Conservation (phyloP, 2,329 filamentous ascomycete species). For the Penicillium digitatum region DNA sequence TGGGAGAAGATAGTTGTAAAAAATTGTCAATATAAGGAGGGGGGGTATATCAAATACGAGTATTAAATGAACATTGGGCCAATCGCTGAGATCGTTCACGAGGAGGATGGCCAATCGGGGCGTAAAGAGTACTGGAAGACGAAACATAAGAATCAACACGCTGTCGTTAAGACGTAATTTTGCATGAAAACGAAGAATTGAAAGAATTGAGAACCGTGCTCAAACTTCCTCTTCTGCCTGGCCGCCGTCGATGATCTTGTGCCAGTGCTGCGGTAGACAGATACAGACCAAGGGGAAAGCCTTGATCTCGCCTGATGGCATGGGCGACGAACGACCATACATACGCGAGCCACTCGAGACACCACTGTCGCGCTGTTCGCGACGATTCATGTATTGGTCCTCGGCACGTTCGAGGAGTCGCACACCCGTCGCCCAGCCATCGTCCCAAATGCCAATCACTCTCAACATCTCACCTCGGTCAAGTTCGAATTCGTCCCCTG, state of each 20-base stretch:
- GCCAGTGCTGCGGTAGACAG: conserved; percentile 92
- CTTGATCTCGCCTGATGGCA: conserved; percentile 79
- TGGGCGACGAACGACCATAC: conserved; percentile 55
- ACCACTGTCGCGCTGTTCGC: conserved; percentile 84
- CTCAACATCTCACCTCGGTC: conserved; percentile 98
- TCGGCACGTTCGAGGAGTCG: conserved; percentile 78
- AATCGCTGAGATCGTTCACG: not conserved
- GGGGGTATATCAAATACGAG: conserved; percentile 33
- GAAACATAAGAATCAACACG: conserved; percentile 24
- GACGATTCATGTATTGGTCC: conserved; percentile 75
- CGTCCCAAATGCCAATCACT: conserved; percentile 97
- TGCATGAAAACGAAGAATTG: conserved; percentile 23
- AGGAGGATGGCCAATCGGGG: conserved; percentile 14
- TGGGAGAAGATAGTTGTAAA: conserved; percentile 7
- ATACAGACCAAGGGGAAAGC: conserved; percentile 96
- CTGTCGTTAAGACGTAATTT: conserved; percentile 39
- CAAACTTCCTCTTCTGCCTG: conserved; percentile 29
- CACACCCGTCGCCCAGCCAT: conserved; percentile 95
- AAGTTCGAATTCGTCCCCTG: conserved; percentile 85
- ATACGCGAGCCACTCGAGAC: conserved; percentile 74
- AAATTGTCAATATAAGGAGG: conserved; percentile 14
- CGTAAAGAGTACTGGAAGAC: conserved; percentile 13
- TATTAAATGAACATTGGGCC: conserved; percentile 14
- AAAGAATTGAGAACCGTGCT: conserved; percentile 15
- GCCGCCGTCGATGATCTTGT: conserved; percentile 92